A percentile compares a stretch with the other conserved stretches of the same genome.
These are phyloP conservation scores for Paxillus involutus DNA, from an alignment of 768 basidiomycete genomes.

Conservation along the genomic window DNA sequence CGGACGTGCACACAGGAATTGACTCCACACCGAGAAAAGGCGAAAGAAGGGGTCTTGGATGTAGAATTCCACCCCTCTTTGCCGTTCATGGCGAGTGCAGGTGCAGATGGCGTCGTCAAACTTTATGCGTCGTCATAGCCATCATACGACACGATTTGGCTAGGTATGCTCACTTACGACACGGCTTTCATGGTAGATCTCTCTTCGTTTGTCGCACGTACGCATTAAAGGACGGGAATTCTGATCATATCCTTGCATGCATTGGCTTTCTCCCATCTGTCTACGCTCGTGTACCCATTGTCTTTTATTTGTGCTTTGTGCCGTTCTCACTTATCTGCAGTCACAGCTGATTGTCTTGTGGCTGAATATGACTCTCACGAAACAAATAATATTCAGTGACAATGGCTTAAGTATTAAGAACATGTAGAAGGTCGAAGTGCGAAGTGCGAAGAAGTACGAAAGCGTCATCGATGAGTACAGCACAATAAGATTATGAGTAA, in stretches of 20 bases:
- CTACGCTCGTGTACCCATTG: constrained; percentile 2
- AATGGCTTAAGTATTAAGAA: background rate
- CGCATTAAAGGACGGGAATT: constrained; percentile 28
- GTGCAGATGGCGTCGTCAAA: constrained; percentile 94
- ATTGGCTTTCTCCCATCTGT: constrained; percentile 2
- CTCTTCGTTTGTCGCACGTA: constrained; percentile 12
- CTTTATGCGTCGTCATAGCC: constrained; percentile 83
- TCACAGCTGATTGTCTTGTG: background rate
- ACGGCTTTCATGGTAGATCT: constrained; percentile 11
- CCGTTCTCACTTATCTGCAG: constrained; percentile 1
- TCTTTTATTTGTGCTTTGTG: background rate
- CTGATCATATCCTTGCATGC: constrained; percentile 15
- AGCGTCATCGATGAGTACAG: constrained; percentile 2
- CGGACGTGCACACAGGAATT: constrained; percentile 87
- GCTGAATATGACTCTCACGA: background rate
- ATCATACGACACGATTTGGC: background rate
- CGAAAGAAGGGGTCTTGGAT: constrained; percentile 86
- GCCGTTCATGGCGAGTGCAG: constrained; percentile 88
- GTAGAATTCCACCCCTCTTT: constrained; percentile 83
- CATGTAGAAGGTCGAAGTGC: background rate
- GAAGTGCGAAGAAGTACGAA: background rate
- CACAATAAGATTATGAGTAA: background rate
- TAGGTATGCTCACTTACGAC: constrained; percentile 12
- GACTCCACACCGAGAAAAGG: constrained; percentile 86
- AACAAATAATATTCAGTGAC: background rate